Evolutionary conservation across 2,329 filamentous ascomycete genomes (phyloP).

Genomic region (Phyllosticta paracitricarpa): DNA sequence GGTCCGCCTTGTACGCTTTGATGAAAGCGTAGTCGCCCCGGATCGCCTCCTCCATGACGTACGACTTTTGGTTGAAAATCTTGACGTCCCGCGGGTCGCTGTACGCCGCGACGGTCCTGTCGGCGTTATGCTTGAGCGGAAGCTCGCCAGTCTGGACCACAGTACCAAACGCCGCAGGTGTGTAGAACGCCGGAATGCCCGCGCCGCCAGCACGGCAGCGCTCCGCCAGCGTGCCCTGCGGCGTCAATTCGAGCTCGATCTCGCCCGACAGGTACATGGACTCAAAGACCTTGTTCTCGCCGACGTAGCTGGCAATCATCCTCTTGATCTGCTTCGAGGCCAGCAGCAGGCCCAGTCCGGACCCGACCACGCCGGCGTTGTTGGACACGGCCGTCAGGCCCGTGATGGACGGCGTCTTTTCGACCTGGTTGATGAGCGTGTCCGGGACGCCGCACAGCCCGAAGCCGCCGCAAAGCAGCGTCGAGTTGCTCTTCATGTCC

Average conservation of each 20-base stretch:
- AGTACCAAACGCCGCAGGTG: constrained; percentile 58
- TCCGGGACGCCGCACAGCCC: constrained; percentile 31
- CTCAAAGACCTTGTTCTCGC: constrained; percentile 68
- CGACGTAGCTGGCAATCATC: constrained; percentile 66
- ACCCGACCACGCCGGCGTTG: constrained; percentile 63
- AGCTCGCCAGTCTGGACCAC: constrained; percentile 60
- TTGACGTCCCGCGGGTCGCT: constrained; percentile 60
- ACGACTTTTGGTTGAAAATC: constrained; percentile 61
- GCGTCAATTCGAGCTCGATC: constrained; percentile 65
- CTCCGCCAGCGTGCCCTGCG: constrained; percentile 66
- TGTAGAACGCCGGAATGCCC: constrained; percentile 73
- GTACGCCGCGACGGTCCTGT: constrained; percentile 52
- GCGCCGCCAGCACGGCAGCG: constrained; percentile 62
- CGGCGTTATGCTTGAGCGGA: constrained; percentile 50
- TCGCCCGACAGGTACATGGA: constrained; percentile 65
- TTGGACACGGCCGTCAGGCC: constrained; percentile 69
- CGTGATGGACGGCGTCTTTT: constrained; percentile 30
- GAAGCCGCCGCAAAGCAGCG: constrained; percentile 29
- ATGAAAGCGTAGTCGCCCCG: constrained; percentile 69
- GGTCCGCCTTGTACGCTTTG: constrained; percentile 66
- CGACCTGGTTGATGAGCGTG: constrained; percentile 30
- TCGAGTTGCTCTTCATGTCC: constrained; percentile 28
- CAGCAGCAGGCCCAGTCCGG: constrained; percentile 59
- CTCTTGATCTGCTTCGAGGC: constrained; percentile 60
- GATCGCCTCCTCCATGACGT: constrained; percentile 68